Evolutionary conservation across 2,329 filamentous ascomycete species (phyloP).

Genomic region (Fusarium subtropicale): DNA sequence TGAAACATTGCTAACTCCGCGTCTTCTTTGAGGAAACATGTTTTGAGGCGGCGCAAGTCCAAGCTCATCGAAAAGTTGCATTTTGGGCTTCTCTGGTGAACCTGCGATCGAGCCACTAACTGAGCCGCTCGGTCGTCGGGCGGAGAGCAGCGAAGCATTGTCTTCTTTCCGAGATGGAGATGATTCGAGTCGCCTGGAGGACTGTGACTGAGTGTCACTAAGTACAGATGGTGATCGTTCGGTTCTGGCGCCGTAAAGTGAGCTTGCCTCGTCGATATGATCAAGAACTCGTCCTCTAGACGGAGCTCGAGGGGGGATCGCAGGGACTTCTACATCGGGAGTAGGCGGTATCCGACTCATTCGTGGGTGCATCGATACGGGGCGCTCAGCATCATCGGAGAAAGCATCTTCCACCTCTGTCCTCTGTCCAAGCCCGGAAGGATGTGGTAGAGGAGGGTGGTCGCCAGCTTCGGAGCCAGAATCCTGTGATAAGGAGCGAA

Average conservation of each 20-base stretch:
- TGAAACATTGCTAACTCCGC: slow-evolving; percentile 70
- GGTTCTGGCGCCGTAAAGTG: slow-evolving; percentile 65
- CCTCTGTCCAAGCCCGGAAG: slow-evolving; percentile 58
- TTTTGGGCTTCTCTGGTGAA: slow-evolving; percentile 61
- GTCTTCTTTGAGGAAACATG: slow-evolving; percentile 60
- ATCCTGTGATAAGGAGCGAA: slow-evolving; percentile 78
- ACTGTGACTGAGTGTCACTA: slow-evolving; percentile 51
- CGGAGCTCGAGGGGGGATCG: slow-evolving; percentile 56
- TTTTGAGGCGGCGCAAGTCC: slow-evolving; percentile 64
- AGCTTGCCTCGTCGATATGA: slow-evolving; percentile 54
- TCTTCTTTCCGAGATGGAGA: slow-evolving; percentile 52
- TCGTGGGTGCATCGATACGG: slow-evolving; percentile 79
- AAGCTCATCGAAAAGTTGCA: slow-evolving; percentile 62
- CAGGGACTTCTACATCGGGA: slow-evolving; percentile 61
- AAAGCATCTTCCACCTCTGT: slow-evolving; percentile 69
- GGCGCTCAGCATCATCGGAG: slow-evolving; percentile 63
- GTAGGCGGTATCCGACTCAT: slow-evolving; percentile 73
- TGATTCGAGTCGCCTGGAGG: slow-evolving; percentile 45
- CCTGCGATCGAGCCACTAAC: slow-evolving; percentile 49
- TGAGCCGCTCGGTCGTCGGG: slow-evolving; percentile 44
- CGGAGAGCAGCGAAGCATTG: slow-evolving; percentile 52
- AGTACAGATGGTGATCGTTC: slow-evolving; percentile 70
- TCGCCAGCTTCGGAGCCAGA: slow-evolving; percentile 60
- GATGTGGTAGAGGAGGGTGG: slow-evolving; percentile 45
- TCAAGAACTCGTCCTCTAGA: slow-evolving; percentile 56